Evolutionary conservation across 2,329 filamentous ascomycete species (phyloP).

Genomic region (Alternaria panax): DNA sequence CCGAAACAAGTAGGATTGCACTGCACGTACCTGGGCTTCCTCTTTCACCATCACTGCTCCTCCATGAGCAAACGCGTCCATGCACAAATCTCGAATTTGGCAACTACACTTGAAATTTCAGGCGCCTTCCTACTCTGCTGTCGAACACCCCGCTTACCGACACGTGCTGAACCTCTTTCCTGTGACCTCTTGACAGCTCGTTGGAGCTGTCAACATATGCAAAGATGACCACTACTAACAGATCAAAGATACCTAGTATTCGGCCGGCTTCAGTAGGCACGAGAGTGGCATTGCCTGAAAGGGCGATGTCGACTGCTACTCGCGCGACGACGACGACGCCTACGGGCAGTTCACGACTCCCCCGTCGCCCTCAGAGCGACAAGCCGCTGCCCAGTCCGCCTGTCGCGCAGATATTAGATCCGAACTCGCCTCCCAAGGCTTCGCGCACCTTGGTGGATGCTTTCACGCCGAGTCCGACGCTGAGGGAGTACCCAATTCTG

Average conservation of each 20-base stretch:
- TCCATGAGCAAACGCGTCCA: not conserved
- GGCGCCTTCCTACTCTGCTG: not conserved
- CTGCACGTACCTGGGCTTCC: conserved; percentile 3
- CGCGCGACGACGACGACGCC: conserved; percentile 7
- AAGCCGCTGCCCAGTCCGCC: conserved; percentile 54
- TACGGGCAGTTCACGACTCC: conserved; percentile 35
- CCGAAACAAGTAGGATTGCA: not conserved
- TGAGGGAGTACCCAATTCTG: conserved; percentile 39
- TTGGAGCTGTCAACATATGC: conserved; percentile 4
- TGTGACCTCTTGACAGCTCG: conserved; percentile 13
- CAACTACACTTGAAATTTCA: conserved; percentile 4
- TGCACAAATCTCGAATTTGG: conserved; percentile 1
- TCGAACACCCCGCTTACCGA: not conserved
- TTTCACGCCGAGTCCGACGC: conserved; percentile 40
- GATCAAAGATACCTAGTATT: conserved; percentile 20
- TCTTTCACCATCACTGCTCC: conserved; percentile 19
- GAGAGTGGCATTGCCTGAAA: conserved; percentile 20
- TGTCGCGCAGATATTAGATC: conserved; percentile 39
- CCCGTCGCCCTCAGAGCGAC: conserved; percentile 35
- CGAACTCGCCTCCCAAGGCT: conserved; percentile 46
- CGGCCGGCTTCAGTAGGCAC: conserved; percentile 10
- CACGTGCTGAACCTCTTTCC: not conserved
- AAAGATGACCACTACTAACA: conserved; percentile 7
- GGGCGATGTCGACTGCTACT: conserved; percentile 1
- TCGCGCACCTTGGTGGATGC: conserved; percentile 52